A percentile compares a stretch with the other conserved stretches of the same genome.
Evolutionary conservation across 768 basidiomycete species (phyloP).

Genomic region (Thelephora ganbajun): DNA sequence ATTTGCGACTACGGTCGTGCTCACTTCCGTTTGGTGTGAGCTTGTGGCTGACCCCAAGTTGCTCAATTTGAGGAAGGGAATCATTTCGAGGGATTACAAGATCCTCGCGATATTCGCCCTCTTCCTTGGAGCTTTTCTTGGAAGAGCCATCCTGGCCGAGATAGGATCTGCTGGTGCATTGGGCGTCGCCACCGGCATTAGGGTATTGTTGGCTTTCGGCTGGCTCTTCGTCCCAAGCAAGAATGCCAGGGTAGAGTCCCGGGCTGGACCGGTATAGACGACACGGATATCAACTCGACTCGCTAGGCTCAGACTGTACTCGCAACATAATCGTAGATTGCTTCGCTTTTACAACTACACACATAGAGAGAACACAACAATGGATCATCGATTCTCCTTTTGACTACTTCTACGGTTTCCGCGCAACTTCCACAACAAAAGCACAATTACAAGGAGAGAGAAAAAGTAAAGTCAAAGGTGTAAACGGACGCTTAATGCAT

Average conservation of each 20-base stretch:
- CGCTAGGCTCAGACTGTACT: neutral
- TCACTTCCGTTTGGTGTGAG: slow-evolving; percentile 85
- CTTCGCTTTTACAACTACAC: too few relatives aligned
- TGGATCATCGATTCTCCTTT: too few relatives aligned
- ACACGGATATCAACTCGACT: neutral
- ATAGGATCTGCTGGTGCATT: slow-evolving; percentile 51
- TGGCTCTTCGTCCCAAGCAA: slow-evolving; percentile 55
- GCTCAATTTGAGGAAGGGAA: slow-evolving; percentile 37
- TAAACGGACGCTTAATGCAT: slow-evolving; percentile 8
- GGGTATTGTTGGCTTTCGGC: slow-evolving; percentile 42
- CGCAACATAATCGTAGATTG: too few relatives aligned
- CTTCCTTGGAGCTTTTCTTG: slow-evolving; percentile 63
- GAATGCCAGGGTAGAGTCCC: neutral
- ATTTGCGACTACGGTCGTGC: slow-evolving; percentile 69
- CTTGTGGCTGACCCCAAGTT: slow-evolving; percentile 71
- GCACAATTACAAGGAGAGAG: too few relatives aligned
- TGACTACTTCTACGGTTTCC: too few relatives aligned
- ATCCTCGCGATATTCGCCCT: slow-evolving; percentile 50
- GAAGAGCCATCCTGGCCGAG: slow-evolving; percentile 36
- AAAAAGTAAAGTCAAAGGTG: too few relatives aligned
- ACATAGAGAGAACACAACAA: too few relatives aligned
- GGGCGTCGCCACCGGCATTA: slow-evolving; percentile 51
- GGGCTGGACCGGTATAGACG: neutral
- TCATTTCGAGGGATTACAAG: slow-evolving; percentile 58
- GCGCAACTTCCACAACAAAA: too few relatives aligned